Base-by-base conservation (phyloP, 2,329 filamentous ascomycete genomes). In the Aspergillus vadensis region DNA sequence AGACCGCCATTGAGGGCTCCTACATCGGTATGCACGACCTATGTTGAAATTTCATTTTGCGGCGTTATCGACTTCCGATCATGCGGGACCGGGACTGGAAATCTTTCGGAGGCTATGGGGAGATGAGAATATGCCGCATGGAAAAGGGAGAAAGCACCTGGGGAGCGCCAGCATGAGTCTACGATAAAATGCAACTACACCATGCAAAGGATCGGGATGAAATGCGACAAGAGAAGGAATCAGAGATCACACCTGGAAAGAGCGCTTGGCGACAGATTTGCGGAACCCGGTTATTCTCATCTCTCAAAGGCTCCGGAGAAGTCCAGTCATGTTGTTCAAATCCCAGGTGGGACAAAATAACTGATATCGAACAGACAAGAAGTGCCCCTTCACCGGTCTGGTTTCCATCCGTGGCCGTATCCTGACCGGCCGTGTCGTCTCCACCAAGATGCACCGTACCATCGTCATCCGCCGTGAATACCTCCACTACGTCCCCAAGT, bases 401-500 rank as follows among this genome's bases (percentile, higher is more conserved):
- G 93, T 99, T 82, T 98, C 95, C 72, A 99, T 99, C 87, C 95
- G 95, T 86, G 95, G 95, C 83, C 94, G 95, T 94, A 99, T 99
- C 88, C 87, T 99, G 73, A 98, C 94, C 81, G 95, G 95, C 79
- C 97, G 92, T 80, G 95, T 99, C 79, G 91, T 98, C 79, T 98
- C 94, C 77, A 99, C 95, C 85, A 99, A 99, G 91, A 99, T 99
- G 95, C 95, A 99, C 91, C 91, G 95, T 85, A 99, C 95, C 77
- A 85, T 98, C 81, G 90, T 99, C 85, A 96, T 99, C 88, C 95
- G 95, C 82, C 90, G 95, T 84, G 95, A 99, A 88, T 99, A 99
- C 88, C 92, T 99, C 68, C 95, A 99, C 88, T 99, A 91, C 86
- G 91, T 99, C 81, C 93, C 93, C 83, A 99, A 99, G 88, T 99